Evolutionary conservation across 2,329 filamentous ascomycete species (phyloP), one percentile per base, ranked within the genome.

Genomic region (Talaromyces sp.): DNA sequence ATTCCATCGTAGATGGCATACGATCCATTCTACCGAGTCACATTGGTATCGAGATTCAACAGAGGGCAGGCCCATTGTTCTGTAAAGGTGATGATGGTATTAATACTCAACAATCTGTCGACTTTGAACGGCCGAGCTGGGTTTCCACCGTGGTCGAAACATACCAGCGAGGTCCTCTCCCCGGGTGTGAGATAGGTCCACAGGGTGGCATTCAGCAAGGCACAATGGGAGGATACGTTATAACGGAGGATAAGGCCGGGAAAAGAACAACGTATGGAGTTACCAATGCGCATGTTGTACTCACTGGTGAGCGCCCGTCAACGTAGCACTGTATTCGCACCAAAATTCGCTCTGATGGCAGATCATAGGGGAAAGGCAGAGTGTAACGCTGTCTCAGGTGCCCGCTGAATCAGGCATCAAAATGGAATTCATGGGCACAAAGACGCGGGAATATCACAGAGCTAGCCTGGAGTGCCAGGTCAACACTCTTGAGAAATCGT

Each of bases 41-140:
- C 3, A 39, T 61, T 11, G 39, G 39, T 37, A 48, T 61, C 37
- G 60, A 61, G 14, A 61, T 61, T 25, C 60, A 40, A n/a, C 60
- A 61, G 12, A n/a, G 48, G 14, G 23, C 48, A 39, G 28, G 60
- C 8, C 14, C 60, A 18, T 61, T 61, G 31, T 46, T 61, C 50
- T 48, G 28, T 25, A 50, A 50, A 11, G n/a, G 5, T 50, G 46
- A 50, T 31, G 46, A 31, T 33, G 21, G 4, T 16, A 28, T 25
- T 28, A 5, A 48, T 28, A 11, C 25, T 14, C 5, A 44, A 48
- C 14, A 35, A 44, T 35, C 42, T 16, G 18, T 42, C 33, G 23
- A 25, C 3, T 16, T 21, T 35, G 16, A 35, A n/a, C 39, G 23
- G 28, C 37, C 31, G 12, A 37, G 21, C 21, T 21, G 33, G 25